Evolutionary conservation across 148 eudicot species (phyloP).

Genomic region (Fagopyrum esculentum): DNA sequence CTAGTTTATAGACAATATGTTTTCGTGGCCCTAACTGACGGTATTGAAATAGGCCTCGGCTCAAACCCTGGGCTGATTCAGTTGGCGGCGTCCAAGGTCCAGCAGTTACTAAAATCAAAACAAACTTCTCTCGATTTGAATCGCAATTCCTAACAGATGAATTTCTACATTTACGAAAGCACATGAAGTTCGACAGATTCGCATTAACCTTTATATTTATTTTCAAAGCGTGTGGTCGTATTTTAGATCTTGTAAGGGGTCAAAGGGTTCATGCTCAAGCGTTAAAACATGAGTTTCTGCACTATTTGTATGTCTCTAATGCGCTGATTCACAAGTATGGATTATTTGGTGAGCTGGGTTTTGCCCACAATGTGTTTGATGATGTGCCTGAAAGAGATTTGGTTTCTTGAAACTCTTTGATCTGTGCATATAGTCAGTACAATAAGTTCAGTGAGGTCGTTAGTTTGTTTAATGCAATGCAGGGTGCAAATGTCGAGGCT

Average conservation of each 20-base stretch:
- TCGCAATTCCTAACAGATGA: not conserved
- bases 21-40: too few species aligned
- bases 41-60: too few species aligned
- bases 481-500: conserved; percentile 30
- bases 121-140: not conserved
- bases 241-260: conserved; percentile 33
- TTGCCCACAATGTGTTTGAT: conserved; percentile 49
- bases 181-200: conserved; percentile 27
- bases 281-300: conserved; percentile 49
- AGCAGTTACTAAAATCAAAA: not conserved
- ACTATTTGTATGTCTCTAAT: conserved; percentile 49
- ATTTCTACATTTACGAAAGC: not conserved
- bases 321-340: conserved; percentile 69
- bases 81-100: too few species aligned
- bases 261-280: conserved; percentile 35
- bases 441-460: conserved; percentile 39
- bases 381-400: conserved; percentile 55
- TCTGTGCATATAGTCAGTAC: too few species aligned
- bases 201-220: conserved; percentile 18
- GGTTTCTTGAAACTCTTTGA: conserved; percentile 77
- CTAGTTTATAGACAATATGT: too few species aligned
- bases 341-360: conserved; percentile 33
- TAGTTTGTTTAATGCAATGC: conserved; percentile 41
- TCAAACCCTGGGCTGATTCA: too few species aligned
- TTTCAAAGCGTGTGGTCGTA: conserved; percentile 33